Evolutionary conservation across 2,329 filamentous ascomycete species (phyloP).

Genomic region (Ceratocystis papillata): DNA sequence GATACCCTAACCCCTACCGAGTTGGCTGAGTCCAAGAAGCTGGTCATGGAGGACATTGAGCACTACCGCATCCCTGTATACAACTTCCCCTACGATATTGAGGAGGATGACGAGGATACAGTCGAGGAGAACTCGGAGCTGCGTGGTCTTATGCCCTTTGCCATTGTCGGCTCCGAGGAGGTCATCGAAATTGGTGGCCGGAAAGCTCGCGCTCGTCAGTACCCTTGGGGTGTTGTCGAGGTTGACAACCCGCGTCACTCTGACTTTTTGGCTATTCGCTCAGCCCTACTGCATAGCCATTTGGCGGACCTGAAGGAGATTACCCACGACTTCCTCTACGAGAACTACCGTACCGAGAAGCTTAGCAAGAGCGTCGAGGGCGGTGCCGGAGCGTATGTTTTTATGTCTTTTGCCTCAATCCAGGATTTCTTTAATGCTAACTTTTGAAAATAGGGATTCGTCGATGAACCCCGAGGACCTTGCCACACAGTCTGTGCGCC

Average conservation of each 20-base stretch:
- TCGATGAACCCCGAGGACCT: constrained; percentile 98
- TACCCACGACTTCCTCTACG: constrained; percentile 98
- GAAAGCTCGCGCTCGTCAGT: constrained; percentile 87
- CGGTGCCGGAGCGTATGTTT: constrained; percentile 71
- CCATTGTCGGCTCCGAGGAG: constrained; percentile 96
- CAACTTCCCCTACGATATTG: constrained; percentile 99
- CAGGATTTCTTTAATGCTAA: constrained; percentile 28
- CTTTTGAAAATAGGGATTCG: constrained; percentile 47
- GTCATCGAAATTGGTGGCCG: constrained; percentile 87
- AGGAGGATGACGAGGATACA: constrained; percentile 98
- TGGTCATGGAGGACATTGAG: constrained; percentile 99
- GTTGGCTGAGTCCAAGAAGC: constrained; percentile 97
- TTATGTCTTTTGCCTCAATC: constrained; percentile 24
- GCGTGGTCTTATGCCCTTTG: constrained; percentile 94
- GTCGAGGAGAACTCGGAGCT: constrained; percentile 98
- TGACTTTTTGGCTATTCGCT: constrained; percentile 94
- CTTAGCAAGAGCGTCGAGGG: constrained; percentile 98
- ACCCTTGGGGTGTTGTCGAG: constrained; percentile 98
- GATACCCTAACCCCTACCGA: constrained; percentile 94
- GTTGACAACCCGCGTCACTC: constrained; percentile 98
- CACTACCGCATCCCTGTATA: constrained; percentile 99
- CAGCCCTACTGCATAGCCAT: constrained; percentile 93
- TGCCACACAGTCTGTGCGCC: constrained; percentile 88
- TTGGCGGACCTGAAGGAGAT: constrained; percentile 98
- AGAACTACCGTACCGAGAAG: constrained; percentile 99